Base-by-base conservation (phyloP, 2,329 filamentous ascomycete genomes). In the Pyricularia pennisetigena region DNA sequence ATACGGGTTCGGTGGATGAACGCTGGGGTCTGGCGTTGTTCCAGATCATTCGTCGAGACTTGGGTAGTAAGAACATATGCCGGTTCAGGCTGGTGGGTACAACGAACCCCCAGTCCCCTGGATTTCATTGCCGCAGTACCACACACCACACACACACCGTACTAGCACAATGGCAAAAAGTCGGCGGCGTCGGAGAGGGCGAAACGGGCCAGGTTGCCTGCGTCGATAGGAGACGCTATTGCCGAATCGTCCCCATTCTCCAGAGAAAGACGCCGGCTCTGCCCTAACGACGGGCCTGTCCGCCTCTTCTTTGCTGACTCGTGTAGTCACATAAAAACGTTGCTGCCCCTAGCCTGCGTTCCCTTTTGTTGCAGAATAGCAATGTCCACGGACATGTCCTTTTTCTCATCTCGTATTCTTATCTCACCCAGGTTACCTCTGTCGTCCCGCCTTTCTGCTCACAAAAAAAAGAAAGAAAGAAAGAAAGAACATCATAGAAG, bases 261-360 rank as follows among this genome's bases (percentile, higher is more conserved):
- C 14, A 28, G 14, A 35, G n/a, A 32, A 41, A n/a, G 16, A 67
- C 26, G 28, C 65, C 29, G 65, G 65, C 35, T 67, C 65, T 26
- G 41, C 28, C 41, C 41, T 32, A 57, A 59, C 65, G 35, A 26
- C 65, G 29, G 63, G 63, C 20, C 63, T 16, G 63, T 65, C 29
- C 6, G 29, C 63, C 41, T 29, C 28, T 64, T 7, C 41, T 23
- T 41, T 26, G 63, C 63, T 67, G 65, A 67, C 65, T 67, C 65
- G 65, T 16, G 28, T 23, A 2, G 16, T 30, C 65, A 61, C 49
- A 67, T 59, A 67, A 67, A 67, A 26, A 2, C 4, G 26, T 12
- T 35, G 30, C 16, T n/a, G 10, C n/a, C 29, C 63, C 63, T 12
- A 35, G 29, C n/a, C 20, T 35, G 30, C 16, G 8, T n/a, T 54